phyloP scores from a whole-genome alignment of 31 red algal genomes.

The Asparagopsis taxiformis region DNA sequence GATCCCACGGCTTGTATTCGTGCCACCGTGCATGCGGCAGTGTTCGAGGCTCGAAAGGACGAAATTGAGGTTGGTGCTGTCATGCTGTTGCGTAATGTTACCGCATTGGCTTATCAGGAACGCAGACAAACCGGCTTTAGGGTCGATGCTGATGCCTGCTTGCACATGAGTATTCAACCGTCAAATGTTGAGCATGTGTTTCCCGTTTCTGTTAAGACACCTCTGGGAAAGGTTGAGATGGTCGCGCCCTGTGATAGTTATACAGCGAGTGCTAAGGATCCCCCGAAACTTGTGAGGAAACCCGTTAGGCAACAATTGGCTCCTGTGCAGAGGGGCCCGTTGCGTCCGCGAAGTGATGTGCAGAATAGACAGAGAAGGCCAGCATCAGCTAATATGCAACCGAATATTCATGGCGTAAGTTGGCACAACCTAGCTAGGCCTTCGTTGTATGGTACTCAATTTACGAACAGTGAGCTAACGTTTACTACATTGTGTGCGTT shows the following conservation, averaged over 20 bases:
- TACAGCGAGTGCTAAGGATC: neutral
- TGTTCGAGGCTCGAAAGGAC: neutral
- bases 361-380: neutral
- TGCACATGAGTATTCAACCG: constrained; percentile 18
- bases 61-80: constrained; percentile 12
- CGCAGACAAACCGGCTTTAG: constrained; percentile 7
- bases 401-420: neutral
- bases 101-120: constrained; percentile 4
- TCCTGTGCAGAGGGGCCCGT: neutral
- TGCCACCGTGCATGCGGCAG: constrained; percentile 17
- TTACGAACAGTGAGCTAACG: too few species aligned
- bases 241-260: constrained; percentile 7
- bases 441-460: too few species aligned
- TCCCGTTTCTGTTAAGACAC: neutral
- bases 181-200: constrained; percentile 4
- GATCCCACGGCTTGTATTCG: constrained; percentile 19
- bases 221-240: neutral
- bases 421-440: too few species aligned
- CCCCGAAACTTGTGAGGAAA: neutral
- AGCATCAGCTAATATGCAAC: neutral
- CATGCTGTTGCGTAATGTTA: constrained; percentile 4
- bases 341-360: neutral
- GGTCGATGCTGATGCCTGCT: neutral
- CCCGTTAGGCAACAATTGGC: neutral
- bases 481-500: neutral